phyloP scores from a whole-genome alignment of 2,329 filamentous ascomycete species.

The Lojkania enalia region DNA sequence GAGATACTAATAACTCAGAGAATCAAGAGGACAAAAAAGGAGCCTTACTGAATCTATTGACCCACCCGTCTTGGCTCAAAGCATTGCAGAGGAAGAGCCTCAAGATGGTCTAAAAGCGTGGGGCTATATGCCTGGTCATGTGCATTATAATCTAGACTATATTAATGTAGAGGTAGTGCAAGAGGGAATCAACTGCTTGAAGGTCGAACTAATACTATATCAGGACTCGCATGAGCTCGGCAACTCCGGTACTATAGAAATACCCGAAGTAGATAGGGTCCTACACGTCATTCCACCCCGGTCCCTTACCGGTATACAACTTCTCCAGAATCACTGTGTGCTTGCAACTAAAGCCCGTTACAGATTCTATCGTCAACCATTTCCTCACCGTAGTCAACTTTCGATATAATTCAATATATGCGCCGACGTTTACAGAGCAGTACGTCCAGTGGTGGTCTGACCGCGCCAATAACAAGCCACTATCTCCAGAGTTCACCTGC shows the following conservation, averaged over 20 bases:
- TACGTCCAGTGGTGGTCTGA: conserved; percentile 54
- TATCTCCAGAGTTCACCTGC: conserved; percentile 52
- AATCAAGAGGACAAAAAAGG: conserved; percentile 26
- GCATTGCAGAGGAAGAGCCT: conserved; percentile 15
- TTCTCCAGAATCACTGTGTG: neutral
- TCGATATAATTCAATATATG: conserved; percentile 53
- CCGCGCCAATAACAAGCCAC: conserved; percentile 35
- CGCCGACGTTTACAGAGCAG: conserved; percentile 49
- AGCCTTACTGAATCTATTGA: conserved; percentile 17
- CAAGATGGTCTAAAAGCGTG: conserved; percentile 37
- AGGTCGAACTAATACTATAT: too few relatives aligned
- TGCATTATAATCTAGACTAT: conserved; percentile 31
- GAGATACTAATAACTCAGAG: too few relatives aligned
- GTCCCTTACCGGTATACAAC: conserved; percentile 32
- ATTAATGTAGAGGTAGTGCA: too few relatives aligned
- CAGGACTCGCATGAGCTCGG: too few relatives aligned
- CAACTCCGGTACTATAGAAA: too few relatives aligned
- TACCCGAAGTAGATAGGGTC: conserved; percentile 34
- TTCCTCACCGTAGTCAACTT: conserved; percentile 52
- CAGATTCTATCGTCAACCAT: conserved; percentile 53
- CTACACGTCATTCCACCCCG: conserved; percentile 36
- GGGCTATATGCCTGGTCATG: conserved; percentile 44
- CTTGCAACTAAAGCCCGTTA: neutral
- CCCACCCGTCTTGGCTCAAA: conserved; percentile 3
- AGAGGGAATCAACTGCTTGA: too few relatives aligned